Conservation (phyloP, 1,139 yeast genomes). For the Debaryomyces sp. region DNA sequence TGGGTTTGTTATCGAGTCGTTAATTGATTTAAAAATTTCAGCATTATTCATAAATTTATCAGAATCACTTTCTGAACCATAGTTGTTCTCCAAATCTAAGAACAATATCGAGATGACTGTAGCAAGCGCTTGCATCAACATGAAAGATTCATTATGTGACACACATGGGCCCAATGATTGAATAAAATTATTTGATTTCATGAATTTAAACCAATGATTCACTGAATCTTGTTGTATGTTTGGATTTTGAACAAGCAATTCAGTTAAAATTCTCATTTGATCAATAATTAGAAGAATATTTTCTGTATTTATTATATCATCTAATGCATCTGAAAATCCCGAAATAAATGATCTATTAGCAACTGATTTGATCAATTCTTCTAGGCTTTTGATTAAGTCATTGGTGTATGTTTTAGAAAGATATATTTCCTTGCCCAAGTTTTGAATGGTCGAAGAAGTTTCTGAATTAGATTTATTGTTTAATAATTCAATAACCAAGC, state of each 20-base stretch:
- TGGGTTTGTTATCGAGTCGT: constrained; percentile 33
- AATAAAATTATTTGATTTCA: constrained; percentile 47
- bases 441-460: constrained; percentile 35
- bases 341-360: constrained; percentile 14
- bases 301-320: constrained; percentile 35
- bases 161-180: constrained; percentile 28
- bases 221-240: constrained; percentile 34
- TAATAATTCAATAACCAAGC: constrained; percentile 41
- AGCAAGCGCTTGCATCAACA: constrained; percentile 48
- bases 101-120: constrained; percentile 54
- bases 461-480: constrained; percentile 35
- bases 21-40: constrained; percentile 41
- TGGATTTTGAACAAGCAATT: constrained; percentile 38
- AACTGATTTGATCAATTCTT: constrained; percentile 10
- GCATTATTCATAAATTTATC: constrained; percentile 44
- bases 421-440: constrained; percentile 41
- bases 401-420: constrained; percentile 10
- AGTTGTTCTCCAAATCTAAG: constrained; percentile 55
- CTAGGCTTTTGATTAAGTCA: constrained; percentile 9
- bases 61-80: constrained; percentile 33
- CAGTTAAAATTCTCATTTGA: constrained; percentile 47
- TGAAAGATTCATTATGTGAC: constrained; percentile 34
- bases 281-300: constrained; percentile 38
- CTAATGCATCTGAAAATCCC: constrained; percentile 22
- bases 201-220: constrained; percentile 58